Evolutionary conservation across 129 eudicot genomes (phyloP), one percentile per base, ranked within the genome.

Genomic region (Pseudognaphalium luteoalbum): DNA sequence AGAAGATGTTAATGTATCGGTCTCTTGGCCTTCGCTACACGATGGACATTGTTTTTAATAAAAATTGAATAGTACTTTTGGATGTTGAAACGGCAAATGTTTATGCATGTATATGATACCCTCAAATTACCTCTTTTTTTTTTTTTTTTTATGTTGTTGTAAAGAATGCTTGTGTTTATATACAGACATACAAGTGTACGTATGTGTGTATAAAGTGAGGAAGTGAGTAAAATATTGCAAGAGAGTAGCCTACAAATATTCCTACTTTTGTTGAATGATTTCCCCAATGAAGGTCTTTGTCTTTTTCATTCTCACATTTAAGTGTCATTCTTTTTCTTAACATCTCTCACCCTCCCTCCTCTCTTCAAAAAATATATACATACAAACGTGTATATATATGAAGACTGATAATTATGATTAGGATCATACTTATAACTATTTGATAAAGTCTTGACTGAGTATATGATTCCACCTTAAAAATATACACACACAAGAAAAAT

Each of bases 251-350:
- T 78, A 78, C 60, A 60, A 41, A 70, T 59, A 70, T 70, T 70
- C 76, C 56, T 70, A 70, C 41, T 70, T 76, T 60, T 78, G 82
- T 78, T 61, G 82, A 41, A 78, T 78, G 76, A 42, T 77, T 68
- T 77, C 61, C 12, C 75, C 75, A 78, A 69, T 32, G 76, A 59
- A 69, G 76, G 63, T 70, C 86, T 84, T 85, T 84, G 88, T 87
- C 91, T 84, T 80, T 86, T 82, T 71, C 81, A 64, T 65, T 51
- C 81, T 71, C 85, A 50, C 33, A 61, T 16, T 28, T 32, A 12
- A 64, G 76, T 62, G 57, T 78, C 76, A 78, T 78, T 78, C 76
- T 78, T 70, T 60, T 78, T 78, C 71, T 78, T 78, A 63, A 70
- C 82, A 78, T 68, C 66, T 72, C 56, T 73, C 57, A 54, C 15